phyloP scores from a whole-genome alignment of 805 yeast genomes.

The Ogataea paraovalis region DNA sequence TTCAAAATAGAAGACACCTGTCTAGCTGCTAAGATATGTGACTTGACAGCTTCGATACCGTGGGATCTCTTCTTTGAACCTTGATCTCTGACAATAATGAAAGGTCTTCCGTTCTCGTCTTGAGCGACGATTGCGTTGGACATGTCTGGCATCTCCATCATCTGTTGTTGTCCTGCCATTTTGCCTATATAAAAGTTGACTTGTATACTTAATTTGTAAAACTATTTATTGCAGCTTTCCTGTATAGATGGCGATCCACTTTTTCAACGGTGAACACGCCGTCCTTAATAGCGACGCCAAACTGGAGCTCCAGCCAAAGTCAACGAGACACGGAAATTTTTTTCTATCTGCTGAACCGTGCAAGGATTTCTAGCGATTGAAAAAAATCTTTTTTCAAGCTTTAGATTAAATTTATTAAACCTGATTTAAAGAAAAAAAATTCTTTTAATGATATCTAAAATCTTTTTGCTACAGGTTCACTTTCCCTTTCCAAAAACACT shows the following conservation, averaged over 20 bases:
- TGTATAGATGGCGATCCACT: too few relatives aligned
- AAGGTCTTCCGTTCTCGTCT: conserved; percentile 99
- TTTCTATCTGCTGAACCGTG: not conserved
- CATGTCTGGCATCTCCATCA: conserved; percentile 74
- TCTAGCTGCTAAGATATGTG: conserved; percentile 92
- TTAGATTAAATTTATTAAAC: too few relatives aligned
- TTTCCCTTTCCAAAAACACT: not conserved
- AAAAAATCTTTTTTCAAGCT: too few relatives aligned
- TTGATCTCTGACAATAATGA: conserved; percentile 89
- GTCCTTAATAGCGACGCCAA: not conserved
- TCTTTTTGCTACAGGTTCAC: not conserved
- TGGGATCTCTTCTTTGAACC: conserved; percentile 52
- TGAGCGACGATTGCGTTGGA: conserved; percentile 98
- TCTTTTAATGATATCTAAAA: not conserved
- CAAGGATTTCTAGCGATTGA: not conserved
- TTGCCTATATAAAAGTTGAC: not conserved
- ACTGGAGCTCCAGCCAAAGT: not conserved
- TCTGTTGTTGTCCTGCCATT: conserved; percentile 28
- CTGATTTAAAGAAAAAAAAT: too few relatives aligned
- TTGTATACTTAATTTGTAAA: too few relatives aligned
- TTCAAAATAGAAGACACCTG: conserved; percentile 89
- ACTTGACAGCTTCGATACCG: conserved; percentile 76
- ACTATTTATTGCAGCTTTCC: too few relatives aligned
- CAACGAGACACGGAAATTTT: not conserved
- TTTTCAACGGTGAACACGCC: too few relatives aligned